These are phyloP conservation scores for Thelephora terrestris DNA, from an alignment of 1,284 basidiomycete genomes.

Conservation along the genomic window DNA sequence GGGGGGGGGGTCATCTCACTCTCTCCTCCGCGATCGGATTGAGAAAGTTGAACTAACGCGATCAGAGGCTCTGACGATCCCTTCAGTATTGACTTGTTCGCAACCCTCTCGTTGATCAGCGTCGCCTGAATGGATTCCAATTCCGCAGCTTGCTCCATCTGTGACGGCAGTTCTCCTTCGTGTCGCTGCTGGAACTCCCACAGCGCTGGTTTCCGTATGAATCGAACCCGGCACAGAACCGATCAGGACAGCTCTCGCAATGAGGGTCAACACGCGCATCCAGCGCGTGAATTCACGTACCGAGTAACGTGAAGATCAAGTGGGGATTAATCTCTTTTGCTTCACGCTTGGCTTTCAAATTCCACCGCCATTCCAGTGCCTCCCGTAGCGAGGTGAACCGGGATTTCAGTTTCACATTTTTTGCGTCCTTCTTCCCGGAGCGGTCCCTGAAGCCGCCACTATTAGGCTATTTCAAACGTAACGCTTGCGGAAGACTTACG, in stretches of 20 bases:
- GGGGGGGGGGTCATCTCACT: not conserved
- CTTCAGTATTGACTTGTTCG: conserved; percentile 59
- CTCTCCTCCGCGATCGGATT: conserved; percentile 4
- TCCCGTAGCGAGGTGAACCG: conserved; percentile 55
- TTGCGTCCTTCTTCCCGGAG: conserved; percentile 49
- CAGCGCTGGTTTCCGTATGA: conserved; percentile 40
- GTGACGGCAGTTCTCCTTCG: conserved; percentile 45
- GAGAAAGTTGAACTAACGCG: conserved; percentile 33
- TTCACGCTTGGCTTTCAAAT: conserved; percentile 55
- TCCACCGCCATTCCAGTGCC: conserved; percentile 66
- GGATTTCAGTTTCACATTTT: conserved; percentile 52
- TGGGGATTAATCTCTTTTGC: conserved; percentile 74
- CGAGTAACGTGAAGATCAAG: conserved; percentile 59
- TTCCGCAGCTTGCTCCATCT: conserved; percentile 38
- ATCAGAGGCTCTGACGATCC: conserved; percentile 46
- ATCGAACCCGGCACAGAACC: not conserved
- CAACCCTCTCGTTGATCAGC: conserved; percentile 50
- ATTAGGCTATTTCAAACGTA: conserved; percentile 6
- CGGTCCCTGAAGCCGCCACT: conserved; percentile 40
- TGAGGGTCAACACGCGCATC: not conserved
- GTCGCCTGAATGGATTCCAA: conserved; percentile 52
- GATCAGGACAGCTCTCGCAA: conserved; percentile 1
- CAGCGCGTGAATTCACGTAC: conserved; percentile 31
- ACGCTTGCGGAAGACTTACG: conserved; percentile 38
- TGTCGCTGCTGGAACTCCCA: conserved; percentile 75